phyloP scores from a whole-genome alignment of 805 yeast genomes.

The Metschnikowia lunata region DNA sequence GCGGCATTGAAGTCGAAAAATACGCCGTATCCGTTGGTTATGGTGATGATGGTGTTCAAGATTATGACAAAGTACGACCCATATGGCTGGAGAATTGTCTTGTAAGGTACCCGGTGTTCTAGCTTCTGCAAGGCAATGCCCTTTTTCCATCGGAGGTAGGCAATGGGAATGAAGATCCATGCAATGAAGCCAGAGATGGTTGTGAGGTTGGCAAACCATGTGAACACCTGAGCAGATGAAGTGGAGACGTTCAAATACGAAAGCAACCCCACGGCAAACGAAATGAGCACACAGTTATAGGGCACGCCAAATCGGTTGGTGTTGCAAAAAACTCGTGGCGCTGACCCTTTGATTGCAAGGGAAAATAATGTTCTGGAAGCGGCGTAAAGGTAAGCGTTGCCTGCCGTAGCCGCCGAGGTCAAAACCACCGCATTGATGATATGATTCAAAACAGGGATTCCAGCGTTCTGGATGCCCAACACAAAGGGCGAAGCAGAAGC shows the following conservation, averaged over 20 bases:
- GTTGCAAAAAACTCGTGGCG: conserved; percentile 12
- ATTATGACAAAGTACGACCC: conserved; percentile 52
- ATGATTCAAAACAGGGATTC: conserved; percentile 64
- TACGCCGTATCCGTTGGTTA: conserved; percentile 72
- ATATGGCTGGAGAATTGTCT: conserved; percentile 52
- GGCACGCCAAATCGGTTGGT: conserved; percentile 45
- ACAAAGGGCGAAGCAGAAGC: conserved; percentile 81
- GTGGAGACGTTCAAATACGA: conserved; percentile 53
- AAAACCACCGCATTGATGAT: conserved; percentile 76
- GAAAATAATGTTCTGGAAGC: conserved; percentile 18
- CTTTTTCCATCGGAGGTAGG: conserved; percentile 60
- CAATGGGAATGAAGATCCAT: conserved; percentile 52
- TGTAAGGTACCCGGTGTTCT: conserved; percentile 54
- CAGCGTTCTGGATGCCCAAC: conserved; percentile 69
- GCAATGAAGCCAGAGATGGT: conserved; percentile 65
- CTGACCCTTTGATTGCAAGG: conserved; percentile 15
- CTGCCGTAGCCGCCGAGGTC: conserved; percentile 49
- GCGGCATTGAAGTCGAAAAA: conserved; percentile 54
- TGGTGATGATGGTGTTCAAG: conserved; percentile 47
- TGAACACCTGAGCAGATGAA: conserved; percentile 50
- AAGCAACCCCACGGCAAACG: conserved; percentile 40
- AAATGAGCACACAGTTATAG: conserved; percentile 27
- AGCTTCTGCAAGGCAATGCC: conserved; percentile 53
- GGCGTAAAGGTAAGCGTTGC: conserved; percentile 19
- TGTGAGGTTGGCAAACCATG: conserved; percentile 64